phyloP scores from a whole-genome alignment of 1,139 yeast species.

The Hyphopichia khmerensis region DNA sequence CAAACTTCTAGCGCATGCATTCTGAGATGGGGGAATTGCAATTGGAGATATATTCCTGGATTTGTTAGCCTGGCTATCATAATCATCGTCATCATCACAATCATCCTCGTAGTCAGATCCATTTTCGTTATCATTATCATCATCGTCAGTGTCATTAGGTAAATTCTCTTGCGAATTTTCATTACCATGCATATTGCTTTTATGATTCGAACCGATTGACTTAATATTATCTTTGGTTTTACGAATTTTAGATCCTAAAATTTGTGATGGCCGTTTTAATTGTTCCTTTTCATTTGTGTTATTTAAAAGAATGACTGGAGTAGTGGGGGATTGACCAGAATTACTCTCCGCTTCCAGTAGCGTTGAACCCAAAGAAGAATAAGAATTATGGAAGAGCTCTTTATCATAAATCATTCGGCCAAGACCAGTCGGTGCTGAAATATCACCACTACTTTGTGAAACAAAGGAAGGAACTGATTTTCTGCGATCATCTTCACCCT shows the following conservation, averaged over 20 bases:
- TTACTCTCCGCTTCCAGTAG: conserved; percentile 4
- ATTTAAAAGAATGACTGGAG: conserved; percentile 5
- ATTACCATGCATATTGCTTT: neutral
- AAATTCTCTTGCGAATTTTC: too few relatives aligned
- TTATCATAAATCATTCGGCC: conserved; percentile 3
- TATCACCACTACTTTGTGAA: conserved; percentile 5
- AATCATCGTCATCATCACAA: conserved; percentile 1
- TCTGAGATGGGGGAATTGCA: conserved; percentile 15
- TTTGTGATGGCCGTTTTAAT: neutral
- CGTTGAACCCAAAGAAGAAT: conserved; percentile 14
- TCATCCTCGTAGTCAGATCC: neutral
- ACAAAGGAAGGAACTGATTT: conserved; percentile 2
- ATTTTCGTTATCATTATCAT: neutral
- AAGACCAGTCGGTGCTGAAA: neutral
- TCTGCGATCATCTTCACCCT: neutral
- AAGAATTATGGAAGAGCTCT: conserved; percentile 10
- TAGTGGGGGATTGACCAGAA: neutral
- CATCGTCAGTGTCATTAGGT: neutral
- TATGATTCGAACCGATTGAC: neutral
- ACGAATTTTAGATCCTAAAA: neutral
- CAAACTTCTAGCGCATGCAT: conserved; percentile 15
- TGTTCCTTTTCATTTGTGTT: neutral
- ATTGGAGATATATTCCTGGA: conserved; percentile 12
- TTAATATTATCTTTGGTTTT: neutral
- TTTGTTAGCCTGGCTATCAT: neutral